Evolutionary conservation across 2,329 filamentous ascomycete genomes (phyloP).

Genomic region (Botrytis pseudocinerea): DNA sequence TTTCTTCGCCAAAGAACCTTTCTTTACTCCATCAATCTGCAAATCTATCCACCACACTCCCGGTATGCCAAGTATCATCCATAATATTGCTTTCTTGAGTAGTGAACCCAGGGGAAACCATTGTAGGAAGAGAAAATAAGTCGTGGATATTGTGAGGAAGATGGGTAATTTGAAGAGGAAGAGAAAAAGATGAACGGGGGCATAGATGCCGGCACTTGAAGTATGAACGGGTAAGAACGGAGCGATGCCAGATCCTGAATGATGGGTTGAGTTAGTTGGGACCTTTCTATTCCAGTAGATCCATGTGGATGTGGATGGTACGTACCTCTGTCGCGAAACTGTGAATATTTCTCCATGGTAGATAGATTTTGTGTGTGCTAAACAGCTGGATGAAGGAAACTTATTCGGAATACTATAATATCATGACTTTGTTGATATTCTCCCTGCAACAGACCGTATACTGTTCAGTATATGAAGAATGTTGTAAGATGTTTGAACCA

Average conservation of each 20-base stretch:
- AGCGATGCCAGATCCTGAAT: slow-evolving; percentile 85
- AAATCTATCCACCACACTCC: slow-evolving; percentile 98
- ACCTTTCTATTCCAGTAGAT: not conserved
- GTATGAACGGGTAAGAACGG: slow-evolving; percentile 85
- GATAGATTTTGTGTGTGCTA: not conserved
- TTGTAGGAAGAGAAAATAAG: slow-evolving; percentile 81
- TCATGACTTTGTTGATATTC: slow-evolving; percentile 15
- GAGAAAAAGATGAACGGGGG: slow-evolving; percentile 67
- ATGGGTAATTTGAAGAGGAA: slow-evolving; percentile 81
- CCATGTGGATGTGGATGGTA: not conserved
- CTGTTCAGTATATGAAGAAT: not conserved
- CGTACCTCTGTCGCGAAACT: slow-evolving; percentile 71
- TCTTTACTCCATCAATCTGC: slow-evolving; percentile 95
- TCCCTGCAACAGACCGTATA: not conserved
- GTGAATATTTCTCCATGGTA: slow-evolving; percentile 72
- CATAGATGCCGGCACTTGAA: slow-evolving; percentile 61
- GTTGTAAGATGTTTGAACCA: not conserved
- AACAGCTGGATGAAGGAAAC: not conserved
- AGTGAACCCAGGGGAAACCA: slow-evolving; percentile 71
- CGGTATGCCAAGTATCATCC: slow-evolving; percentile 82
- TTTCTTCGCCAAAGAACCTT: slow-evolving; percentile 79
- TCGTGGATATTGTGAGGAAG: slow-evolving; percentile 64
- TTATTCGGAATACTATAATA: slow-evolving; percentile 12
- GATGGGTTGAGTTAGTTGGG: slow-evolving; percentile 33
- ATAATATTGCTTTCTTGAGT: slow-evolving; percentile 80